These are phyloP conservation scores for Solanum sparsipilum DNA, from an alignment of 257 asterid genomes.

Conservation along the genomic window DNA sequence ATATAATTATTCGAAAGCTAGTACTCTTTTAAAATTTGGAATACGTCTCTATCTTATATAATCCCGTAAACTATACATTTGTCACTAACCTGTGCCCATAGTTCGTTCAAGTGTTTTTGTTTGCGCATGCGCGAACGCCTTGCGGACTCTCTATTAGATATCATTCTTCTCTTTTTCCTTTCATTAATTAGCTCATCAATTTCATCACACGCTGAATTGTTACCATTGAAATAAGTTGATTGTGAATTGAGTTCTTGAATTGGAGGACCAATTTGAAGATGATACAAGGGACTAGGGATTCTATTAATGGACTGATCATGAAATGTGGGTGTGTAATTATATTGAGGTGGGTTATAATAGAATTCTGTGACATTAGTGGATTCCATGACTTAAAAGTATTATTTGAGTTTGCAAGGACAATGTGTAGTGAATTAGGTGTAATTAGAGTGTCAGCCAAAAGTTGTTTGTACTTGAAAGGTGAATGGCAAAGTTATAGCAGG, in stretches of 20 bases:
- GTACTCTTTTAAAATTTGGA: not conserved
- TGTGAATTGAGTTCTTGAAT: slow-evolving; percentile 52
- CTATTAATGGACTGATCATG: slow-evolving; percentile 14
- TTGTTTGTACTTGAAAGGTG: slow-evolving; percentile 21
- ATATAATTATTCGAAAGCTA: not conserved
- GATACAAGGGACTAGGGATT: slow-evolving; percentile 33
- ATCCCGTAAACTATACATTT: not conserved
- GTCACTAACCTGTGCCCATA: slow-evolving; percentile 60
- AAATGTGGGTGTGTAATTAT: slow-evolving; percentile 19
- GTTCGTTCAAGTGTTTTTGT: slow-evolving; percentile 81
- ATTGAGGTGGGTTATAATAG: slow-evolving; percentile 19
- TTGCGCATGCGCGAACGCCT: slow-evolving; percentile 96
- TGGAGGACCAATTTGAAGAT: slow-evolving; percentile 38
- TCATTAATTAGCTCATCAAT: slow-evolving; percentile 74
- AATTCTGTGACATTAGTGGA: slow-evolving; percentile 46
- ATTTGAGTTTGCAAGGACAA: not conserved
- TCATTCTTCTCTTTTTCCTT: slow-evolving; percentile 79
- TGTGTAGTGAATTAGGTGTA: slow-evolving; percentile 8
- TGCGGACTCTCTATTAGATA: slow-evolving; percentile 82
- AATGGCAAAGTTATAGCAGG: slow-evolving; percentile 23
- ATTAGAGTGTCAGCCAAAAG: slow-evolving; percentile 4
- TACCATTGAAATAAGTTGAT: slow-evolving; percentile 48
- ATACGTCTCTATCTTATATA: not conserved
- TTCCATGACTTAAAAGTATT: slow-evolving; percentile 37
- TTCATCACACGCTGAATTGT: slow-evolving; percentile 70